Evolutionary conservation across 805 yeast genomes (phyloP).

Genomic region (Yamadazyma ubonensis): DNA sequence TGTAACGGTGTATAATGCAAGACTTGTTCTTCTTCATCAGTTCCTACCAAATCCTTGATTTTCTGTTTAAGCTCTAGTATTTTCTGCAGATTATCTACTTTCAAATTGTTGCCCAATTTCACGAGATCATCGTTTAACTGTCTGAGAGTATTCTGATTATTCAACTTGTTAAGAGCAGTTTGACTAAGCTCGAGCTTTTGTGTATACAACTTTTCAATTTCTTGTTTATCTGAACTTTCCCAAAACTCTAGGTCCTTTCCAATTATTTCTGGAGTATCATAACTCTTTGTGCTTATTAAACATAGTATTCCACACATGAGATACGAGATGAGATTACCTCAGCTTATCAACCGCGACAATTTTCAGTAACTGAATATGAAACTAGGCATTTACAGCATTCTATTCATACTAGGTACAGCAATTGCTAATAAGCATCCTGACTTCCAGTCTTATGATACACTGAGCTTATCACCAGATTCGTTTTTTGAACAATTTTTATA

Average conservation of each 20-base stretch:
- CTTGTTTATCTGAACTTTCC: conserved; percentile 4
- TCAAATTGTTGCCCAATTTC: conserved; percentile 29
- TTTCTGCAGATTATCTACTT: conserved; percentile 16
- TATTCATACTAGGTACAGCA: not conserved
- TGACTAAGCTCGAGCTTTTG: conserved; percentile 13
- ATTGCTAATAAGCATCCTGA: conserved; percentile 2
- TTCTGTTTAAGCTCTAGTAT: conserved; percentile 9
- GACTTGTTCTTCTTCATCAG: not conserved
- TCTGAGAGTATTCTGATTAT: conserved; percentile 26
- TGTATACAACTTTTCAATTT: conserved; percentile 6
- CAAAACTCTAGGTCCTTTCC: not conserved
- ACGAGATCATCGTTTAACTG: conserved; percentile 24
- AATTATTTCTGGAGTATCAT: conserved; percentile 3
- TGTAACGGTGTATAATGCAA: conserved; percentile 1
- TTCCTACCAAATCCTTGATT: conserved; percentile 10
- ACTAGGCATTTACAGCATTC: not conserved
- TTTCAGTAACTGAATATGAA: not conserved
- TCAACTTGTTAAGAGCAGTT: conserved; percentile 23
- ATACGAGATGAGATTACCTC: conserved; percentile 11
- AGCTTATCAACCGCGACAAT: conserved; percentile 1
- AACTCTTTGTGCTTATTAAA: conserved; percentile 4
- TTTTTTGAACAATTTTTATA: conserved; percentile 64
- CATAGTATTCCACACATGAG: conserved; percentile 19
- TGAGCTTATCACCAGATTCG: conserved; percentile 39
- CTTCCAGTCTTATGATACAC: conserved; percentile 26